Evolutionary conservation across 495 filamentous ascomycete genomes (phyloP), one percentile per base, ranked within the genome.

Genomic region (Aspergillus sparsus): DNA sequence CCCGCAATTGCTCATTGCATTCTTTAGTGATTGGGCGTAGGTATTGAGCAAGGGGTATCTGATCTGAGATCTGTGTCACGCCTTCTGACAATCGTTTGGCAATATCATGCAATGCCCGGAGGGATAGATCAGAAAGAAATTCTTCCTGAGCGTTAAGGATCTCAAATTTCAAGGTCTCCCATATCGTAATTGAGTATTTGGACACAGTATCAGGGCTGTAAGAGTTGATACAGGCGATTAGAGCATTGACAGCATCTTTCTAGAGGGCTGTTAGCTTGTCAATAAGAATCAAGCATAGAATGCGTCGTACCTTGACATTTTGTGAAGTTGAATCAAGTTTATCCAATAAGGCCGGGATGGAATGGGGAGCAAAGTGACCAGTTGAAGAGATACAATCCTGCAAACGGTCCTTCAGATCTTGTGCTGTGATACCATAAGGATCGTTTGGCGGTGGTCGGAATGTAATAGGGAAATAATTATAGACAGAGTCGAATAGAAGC

Each of bases 391-490:
- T 87, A 64, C 88, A 91, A 44, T 84, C 83, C 56, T 88, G 80
- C n/a, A 91, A 71, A 18, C 88, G 80, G 42, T 78, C 77, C 61
- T 91, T 91, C 49, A 91, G 69, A 60, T 91, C 83, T 68, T 91
- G 87, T 5, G 88, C 81, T 32, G 88, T 89, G 57, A 91, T 89
- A 6, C 85, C 83, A 46, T 89, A 90, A 5, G 88, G 87, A 65
- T 91, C 88, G 57, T 89, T 86, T 8, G 88, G 88, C 0, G 88
- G 88, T 18, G 88, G 88, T 62, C 83, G 79, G 70, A 90, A 91
- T 0, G 88, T 89, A 55, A 91, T 90, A 0, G 88, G 88, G 66
- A 91, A 91, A 70, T 91, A 91, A 61, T 89, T 89, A 67, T 89
- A 91, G 13, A 88, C 86, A 5, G 87, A 77, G 61, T 91, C 88